A percentile compares a stretch with the other conserved stretches of the same genome.
These are phyloP conservation scores for Malus sieversii DNA, from an alignment of 306 rosid species.

Conservation along the genomic window DNA sequence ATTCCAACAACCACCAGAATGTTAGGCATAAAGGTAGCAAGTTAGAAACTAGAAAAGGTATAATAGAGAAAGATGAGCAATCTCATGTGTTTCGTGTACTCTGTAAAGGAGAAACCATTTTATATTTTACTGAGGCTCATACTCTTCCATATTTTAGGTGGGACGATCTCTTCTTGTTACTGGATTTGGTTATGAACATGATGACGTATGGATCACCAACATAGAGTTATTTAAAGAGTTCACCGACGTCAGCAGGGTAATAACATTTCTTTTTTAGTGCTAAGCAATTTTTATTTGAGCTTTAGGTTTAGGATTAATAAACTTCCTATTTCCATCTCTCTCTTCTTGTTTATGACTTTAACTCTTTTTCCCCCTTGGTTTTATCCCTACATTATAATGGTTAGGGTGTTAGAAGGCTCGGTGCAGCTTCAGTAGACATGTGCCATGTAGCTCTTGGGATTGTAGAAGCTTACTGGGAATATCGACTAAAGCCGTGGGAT, in stretches of 20 bases:
- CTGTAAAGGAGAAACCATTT: not conserved
- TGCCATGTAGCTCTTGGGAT: slow-evolving; percentile 94
- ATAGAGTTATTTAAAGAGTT: slow-evolving; percentile 79
- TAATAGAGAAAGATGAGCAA: not conserved
- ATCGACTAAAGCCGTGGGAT: slow-evolving; percentile 99
- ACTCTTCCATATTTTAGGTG: slow-evolving; percentile 44
- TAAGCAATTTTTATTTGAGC: not conserved
- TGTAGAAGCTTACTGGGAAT: slow-evolving; percentile 97
- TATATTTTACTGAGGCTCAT: not conserved
- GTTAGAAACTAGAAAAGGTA: not conserved
- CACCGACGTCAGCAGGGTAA: slow-evolving; percentile 95
- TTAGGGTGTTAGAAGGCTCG: slow-evolving; percentile 97
- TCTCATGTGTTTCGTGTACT: not conserved
- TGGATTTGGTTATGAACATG: slow-evolving; percentile 96
- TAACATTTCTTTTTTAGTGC: slow-evolving; percentile 1
- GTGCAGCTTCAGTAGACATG: slow-evolving; percentile 99
- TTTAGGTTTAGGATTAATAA: not conserved
- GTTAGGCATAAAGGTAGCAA: not conserved
- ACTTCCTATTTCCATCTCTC: not conserved
- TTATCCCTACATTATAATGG: slow-evolving; percentile 5
- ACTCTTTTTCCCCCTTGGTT: not conserved
- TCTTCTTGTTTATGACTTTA: not conserved
- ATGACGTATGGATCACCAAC: slow-evolving; percentile 88
- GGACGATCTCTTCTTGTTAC: slow-evolving; percentile 86
- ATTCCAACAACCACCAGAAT: not conserved